Conservation (phyloP, 805 yeast species). For the Suhomyces pyralidae region DNA sequence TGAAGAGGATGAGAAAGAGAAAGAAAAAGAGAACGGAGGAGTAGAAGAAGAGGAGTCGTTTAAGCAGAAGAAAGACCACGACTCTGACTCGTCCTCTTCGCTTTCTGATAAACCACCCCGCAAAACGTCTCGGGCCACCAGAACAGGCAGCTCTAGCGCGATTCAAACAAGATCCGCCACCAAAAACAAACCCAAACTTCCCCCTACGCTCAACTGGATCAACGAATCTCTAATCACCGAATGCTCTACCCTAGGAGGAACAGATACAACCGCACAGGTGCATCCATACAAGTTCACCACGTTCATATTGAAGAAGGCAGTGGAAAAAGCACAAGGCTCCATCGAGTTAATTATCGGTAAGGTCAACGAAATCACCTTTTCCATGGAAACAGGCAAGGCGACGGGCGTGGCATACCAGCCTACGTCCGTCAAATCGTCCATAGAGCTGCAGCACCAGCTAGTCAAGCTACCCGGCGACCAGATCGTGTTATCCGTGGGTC, state of each 20-base stretch:
- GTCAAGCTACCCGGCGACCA: constrained; percentile 64
- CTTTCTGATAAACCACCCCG: constrained; percentile 30
- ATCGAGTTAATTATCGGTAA: constrained; percentile 86
- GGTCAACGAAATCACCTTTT: constrained; percentile 63
- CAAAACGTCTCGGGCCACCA: constrained; percentile 36
- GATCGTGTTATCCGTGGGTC: constrained; percentile 86
- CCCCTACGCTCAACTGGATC: constrained; percentile 76
- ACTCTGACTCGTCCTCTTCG: constrained; percentile 12
- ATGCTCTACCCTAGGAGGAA: constrained; percentile 80
- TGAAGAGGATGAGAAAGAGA: constrained; percentile 13
- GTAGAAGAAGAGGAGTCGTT: constrained; percentile 11
- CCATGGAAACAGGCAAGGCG: constrained; percentile 63
- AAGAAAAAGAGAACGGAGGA: constrained; percentile 18
- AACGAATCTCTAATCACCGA: constrained; percentile 57
- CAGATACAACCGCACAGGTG: constrained; percentile 90
- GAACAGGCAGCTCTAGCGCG: constrained; percentile 10
- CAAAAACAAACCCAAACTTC: constrained; percentile 32
- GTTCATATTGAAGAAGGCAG: constrained; percentile 72
- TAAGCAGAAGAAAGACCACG: constrained; percentile 12
- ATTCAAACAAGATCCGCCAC: neutral
- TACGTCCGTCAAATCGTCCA: constrained; percentile 26
- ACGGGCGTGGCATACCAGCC: constrained; percentile 68
- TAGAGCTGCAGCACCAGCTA: constrained; percentile 23
- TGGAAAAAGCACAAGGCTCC: constrained; percentile 62
- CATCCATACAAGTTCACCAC: constrained; percentile 95